phyloP scores from a whole-genome alignment of 805 yeast species.

The Candida ascalaphidarum region DNA sequence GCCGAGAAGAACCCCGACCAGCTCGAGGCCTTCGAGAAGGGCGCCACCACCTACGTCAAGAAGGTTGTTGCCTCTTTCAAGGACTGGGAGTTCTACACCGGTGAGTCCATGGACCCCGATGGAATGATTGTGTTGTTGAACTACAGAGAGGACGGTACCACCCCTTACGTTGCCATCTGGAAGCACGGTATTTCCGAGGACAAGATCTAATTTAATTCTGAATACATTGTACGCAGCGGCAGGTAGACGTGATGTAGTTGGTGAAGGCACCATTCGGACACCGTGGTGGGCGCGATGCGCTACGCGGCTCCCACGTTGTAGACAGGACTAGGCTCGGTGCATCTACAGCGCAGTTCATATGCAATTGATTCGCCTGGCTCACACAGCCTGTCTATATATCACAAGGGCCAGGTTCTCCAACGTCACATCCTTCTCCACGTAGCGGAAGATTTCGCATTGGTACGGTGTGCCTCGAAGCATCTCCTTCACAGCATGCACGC shows the following conservation, averaged over 20 bases:
- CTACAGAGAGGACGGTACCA: constrained; percentile 99
- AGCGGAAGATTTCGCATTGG: constrained; percentile 45
- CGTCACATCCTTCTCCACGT: constrained; percentile 50
- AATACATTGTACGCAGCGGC: no score
- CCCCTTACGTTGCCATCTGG: constrained; percentile 98
- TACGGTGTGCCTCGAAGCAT: constrained; percentile 21
- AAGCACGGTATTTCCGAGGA: constrained; percentile 91
- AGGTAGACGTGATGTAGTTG: no score
- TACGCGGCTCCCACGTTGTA: no score
- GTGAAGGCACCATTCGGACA: no score
- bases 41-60: constrained; percentile 94
- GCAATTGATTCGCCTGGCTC: constrained; percentile 3
- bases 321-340: background rate
- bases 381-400: constrained; percentile 1
- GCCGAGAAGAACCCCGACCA: constrained; percentile 85
- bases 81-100: constrained; percentile 99
- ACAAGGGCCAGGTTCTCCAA: constrained; percentile 61
- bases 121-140: constrained; percentile 95
- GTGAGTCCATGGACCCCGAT: constrained; percentile 99
- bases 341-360: background rate
- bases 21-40: constrained; percentile 88
- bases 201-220: constrained; percentile 95
- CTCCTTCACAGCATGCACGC: constrained; percentile 40
- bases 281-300: background rate
- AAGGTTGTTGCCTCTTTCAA: constrained; percentile 91